phyloP scores from a whole-genome alignment of 139 green algal genomes.

The Choricystis sp. region DNA sequence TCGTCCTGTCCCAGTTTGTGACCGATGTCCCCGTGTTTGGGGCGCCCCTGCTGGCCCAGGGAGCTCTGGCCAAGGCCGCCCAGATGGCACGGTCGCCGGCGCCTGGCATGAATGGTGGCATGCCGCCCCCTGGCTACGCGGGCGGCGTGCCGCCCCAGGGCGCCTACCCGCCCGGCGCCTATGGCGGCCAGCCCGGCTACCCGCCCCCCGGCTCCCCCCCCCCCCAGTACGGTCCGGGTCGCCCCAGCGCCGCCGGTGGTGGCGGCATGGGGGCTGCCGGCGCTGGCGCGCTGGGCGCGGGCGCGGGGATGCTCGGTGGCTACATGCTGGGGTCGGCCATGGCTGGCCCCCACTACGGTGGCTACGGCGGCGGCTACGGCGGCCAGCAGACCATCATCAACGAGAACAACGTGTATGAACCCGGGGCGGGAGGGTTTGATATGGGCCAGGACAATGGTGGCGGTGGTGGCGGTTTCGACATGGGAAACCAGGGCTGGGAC shows the following conservation, averaged over 20 bases:
- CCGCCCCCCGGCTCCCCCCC: no score
- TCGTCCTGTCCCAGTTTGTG: neutral
- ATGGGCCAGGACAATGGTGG: no score
- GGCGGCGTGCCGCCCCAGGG: no score
- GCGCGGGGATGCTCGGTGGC: neutral
- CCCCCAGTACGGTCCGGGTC: neutral
- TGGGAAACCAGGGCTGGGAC: neutral
- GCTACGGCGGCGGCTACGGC: neutral
- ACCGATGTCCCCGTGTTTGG: neutral
- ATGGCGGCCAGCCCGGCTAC: neutral
- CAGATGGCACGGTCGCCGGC: neutral
- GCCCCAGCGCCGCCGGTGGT: no score
- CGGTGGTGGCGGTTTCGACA: neutral
- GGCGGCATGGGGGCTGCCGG: neutral
- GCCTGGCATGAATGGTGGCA: neutral
- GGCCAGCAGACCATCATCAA: neutral
- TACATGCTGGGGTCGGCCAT: neutral
- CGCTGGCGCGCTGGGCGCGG: neutral
- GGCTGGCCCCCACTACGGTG: neutral
- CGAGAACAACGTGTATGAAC: neutral
- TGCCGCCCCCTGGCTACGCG: neutral
- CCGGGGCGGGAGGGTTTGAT: neutral
- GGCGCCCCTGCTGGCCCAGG: neutral
- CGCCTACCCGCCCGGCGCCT: neutral
- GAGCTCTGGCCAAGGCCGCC: neutral